Conservation (phyloP, 495 filamentous ascomycete species). For the Talaromyces adpressus region DNA sequence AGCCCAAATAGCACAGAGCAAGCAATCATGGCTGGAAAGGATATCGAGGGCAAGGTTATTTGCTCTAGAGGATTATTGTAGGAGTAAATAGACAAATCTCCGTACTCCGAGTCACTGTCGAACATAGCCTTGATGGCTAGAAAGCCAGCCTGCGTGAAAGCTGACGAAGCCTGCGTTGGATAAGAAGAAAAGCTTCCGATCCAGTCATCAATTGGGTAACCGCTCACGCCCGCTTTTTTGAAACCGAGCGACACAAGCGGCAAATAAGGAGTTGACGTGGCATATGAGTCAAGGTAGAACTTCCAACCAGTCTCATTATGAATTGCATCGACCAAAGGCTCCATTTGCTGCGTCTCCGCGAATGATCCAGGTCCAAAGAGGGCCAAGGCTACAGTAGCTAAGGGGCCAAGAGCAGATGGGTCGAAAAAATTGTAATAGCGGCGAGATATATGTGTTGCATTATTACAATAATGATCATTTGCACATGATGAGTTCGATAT, state of each 20-base stretch:
- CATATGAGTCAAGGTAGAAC: not conserved
- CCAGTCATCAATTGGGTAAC: not conserved
- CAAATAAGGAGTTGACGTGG: not conserved
- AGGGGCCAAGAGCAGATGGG: slow-evolving; percentile 12
- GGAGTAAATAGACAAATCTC: not conserved
- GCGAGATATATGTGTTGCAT: not conserved
- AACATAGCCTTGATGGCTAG: slow-evolving; percentile 5
- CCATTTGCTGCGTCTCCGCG: slow-evolving; percentile 8
- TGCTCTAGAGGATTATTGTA: not conserved
- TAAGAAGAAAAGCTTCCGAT: not conserved
- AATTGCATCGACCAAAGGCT: not conserved
- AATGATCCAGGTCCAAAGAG: slow-evolving; percentile 25
- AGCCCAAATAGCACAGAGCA: slow-evolving; percentile 1
- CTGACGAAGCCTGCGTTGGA: not conserved
- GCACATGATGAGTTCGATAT: slow-evolving; percentile 6
- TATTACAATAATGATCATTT: not conserved
- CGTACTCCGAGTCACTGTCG: not conserved
- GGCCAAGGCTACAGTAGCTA: slow-evolving; percentile 20
- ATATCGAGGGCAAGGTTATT: slow-evolving; percentile 1
- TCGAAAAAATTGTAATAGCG: not conserved
- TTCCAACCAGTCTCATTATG: not conserved
- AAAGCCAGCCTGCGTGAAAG: not conserved
- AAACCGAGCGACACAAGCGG: not conserved
- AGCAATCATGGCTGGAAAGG: not conserved
- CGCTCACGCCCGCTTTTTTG: no score